Base-by-base conservation (phyloP, 768 basidiomycete species). In the Megacollybia marginata region DNA sequence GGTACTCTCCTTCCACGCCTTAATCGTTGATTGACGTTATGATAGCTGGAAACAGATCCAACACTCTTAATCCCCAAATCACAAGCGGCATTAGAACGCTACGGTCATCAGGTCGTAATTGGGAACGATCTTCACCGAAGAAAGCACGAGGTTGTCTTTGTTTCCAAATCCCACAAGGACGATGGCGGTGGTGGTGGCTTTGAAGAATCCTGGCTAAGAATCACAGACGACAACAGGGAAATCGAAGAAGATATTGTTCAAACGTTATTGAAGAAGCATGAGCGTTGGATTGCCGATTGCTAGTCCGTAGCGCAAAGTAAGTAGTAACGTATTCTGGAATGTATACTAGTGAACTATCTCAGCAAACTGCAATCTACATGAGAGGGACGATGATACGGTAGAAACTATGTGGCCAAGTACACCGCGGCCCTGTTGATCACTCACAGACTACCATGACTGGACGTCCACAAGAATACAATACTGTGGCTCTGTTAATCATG, bases 81-180 rank as follows among this genome's bases (percentile, higher is more conserved):
- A 0, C 78, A 83, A 13, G 78, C 76, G 9, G 91, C 96, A 1
- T 78, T 98, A 33, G 84, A 92, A 52, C 81, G 94, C 20, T 99
- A 98, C 65, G 93, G 94, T 1, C 96, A 98, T 63, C 94, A 98
- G 62, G 83, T 96, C 28, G 96, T 99, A 48, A 91, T 99, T 53
- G 96, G 92, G 16, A 99, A 99, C 65, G 87, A 92, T 53, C 81
- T 99, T n/a, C 80, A 93, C 60, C 78, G 79, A 34, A 80, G 96
- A 47, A 99, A 99, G 65, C 78, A 78, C 54, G 88, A 93, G 62
- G 95, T 99, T 49, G 89, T 95, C 5, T 88, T 98, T 59, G 86
- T 99, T 31, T 88, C 88, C 16, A 80, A 68, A 40, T 16, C 49
- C 47, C 38, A 49, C 13, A 48, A 31, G 33, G 34, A 33, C 19